phyloP scores from a whole-genome alignment of 176 grass and related monocot genomes.

The Paspalum vaginatum region DNA sequence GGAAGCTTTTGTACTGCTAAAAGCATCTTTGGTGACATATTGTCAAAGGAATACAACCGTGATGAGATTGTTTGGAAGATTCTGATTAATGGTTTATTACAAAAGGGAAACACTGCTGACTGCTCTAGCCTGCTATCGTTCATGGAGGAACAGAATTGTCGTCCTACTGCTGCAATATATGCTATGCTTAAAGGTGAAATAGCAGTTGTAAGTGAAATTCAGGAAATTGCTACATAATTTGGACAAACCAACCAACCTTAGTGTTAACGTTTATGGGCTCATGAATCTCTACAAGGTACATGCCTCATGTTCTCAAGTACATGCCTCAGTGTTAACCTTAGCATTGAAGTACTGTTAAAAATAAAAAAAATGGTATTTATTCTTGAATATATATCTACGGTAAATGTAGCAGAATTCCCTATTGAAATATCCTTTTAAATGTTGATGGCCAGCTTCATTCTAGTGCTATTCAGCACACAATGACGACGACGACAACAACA shows the following conservation, averaged over 20 bases:
- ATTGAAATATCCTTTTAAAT: constrained; percentile 17
- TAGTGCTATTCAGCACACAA: constrained; percentile 25
- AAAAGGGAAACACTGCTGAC: constrained; percentile 55
- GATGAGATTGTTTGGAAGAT: constrained; percentile 93
- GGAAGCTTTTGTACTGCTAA: constrained; percentile 66
- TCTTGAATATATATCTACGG: not conserved
- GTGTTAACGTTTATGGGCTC: constrained; percentile 25
- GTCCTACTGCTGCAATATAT: constrained; percentile 52
- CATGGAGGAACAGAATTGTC: constrained; percentile 64
- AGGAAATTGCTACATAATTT: constrained; percentile 48
- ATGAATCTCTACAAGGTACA: constrained; percentile 57
- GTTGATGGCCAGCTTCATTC: constrained; percentile 1
- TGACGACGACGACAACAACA: too few relatives aligned
- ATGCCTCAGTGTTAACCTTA: constrained; percentile 10
- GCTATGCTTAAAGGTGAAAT: constrained; percentile 57
- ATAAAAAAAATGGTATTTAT: not conserved
- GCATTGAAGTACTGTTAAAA: constrained; percentile 7
- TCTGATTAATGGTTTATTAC: constrained; percentile 73
- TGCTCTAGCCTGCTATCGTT: constrained; percentile 58
- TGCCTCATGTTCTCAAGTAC: constrained; percentile 1
- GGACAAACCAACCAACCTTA: constrained; percentile 22
- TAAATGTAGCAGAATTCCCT: not conserved
- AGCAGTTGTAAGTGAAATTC: constrained; percentile 32
- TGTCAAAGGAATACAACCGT: constrained; percentile 66
- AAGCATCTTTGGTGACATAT: constrained; percentile 61